Evolutionary conservation across 441 rosid genomes (phyloP), one percentile per base, ranked within the genome.

Genomic region (Theobroma grandiflorum): DNA sequence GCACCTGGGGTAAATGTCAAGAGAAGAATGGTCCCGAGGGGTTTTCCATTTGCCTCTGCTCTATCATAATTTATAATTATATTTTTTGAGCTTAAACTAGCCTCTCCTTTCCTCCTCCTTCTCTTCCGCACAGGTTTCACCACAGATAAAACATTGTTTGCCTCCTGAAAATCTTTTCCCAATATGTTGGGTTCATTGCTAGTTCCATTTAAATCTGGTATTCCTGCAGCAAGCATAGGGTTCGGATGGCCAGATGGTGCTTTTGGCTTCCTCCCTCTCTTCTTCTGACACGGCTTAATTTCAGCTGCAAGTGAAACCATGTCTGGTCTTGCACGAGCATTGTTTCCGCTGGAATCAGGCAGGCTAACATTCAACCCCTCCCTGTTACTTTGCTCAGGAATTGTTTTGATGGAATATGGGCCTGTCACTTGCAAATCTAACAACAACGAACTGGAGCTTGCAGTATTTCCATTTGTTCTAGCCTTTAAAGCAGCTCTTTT

Each of bases 131-230:
- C 82, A 66, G 88, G 79, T 87, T 86, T 88, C 66, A n/a, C 86
- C 52, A 76, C 75, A 71, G 90, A 79, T 14, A 72, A 20, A 63
- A 69, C 75, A 38, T 76, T 49, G 76, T 73, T 71, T 61, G 86
- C 75, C 74, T 83, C 88, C 72, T 69, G 76, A 75, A 61, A 11
- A 31, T 78, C 84, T 66, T 80, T 78, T 37, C 57, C 84, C 35
- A 38, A 74, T 4, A 79, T 33, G 74, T 75, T 70, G 16, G 82
- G 70, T 68, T 87, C 88, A 11, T 84, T 61, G 18, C 74, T 78
- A 73, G 82, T 87, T 69, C 97, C 91, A 63, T 89, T 91, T 81
- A 93, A 81, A 82, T 91, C 95, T 2, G 95, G 94, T 81, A 89
- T 82, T 31, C 82, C 81, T 59, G 86, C 80, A 53, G 77, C 77